These are phyloP conservation scores for Rhododendron williamsianum DNA, from an alignment of 148 eudicot genomes.

Conservation along the genomic window DNA sequence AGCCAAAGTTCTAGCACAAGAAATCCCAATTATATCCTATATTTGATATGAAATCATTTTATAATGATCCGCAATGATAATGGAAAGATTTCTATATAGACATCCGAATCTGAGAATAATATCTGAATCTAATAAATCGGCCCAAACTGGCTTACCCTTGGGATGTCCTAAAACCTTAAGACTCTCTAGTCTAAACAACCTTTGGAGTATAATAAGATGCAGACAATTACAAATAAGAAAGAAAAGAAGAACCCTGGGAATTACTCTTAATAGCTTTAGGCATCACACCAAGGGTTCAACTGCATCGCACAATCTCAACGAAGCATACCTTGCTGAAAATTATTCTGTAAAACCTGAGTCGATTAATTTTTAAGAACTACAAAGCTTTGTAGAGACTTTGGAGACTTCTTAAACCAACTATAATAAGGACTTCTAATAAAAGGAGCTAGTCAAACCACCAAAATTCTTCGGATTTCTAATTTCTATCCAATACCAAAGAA, in stretches of 20 bases:
- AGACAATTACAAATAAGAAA: background rate
- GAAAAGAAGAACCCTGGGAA: background rate
- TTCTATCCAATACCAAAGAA: background rate
- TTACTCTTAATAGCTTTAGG: background rate
- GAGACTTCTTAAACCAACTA: background rate
- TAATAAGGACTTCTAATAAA: background rate
- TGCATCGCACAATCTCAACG: background rate
- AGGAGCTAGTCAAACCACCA: background rate
- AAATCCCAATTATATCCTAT: too few relatives aligned
- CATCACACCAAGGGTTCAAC: background rate
- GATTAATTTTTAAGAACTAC: background rate
- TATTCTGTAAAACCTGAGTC: background rate
- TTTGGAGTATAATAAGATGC: background rate
- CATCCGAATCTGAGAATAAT: too few relatives aligned
- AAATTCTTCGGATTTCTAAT: background rate
- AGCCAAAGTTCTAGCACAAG: too few relatives aligned
- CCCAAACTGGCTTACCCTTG: too few relatives aligned
- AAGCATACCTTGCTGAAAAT: background rate
- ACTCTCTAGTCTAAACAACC: too few relatives aligned
- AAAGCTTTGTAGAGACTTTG: background rate
- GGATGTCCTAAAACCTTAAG: too few relatives aligned
- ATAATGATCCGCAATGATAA: too few relatives aligned
- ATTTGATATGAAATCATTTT: too few relatives aligned
- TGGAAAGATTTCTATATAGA: too few relatives aligned
- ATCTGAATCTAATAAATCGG: too few relatives aligned